A percentile compares a stretch with the other conserved stretches of the same genome.
Conservation (phyloP, 2,329 filamentous ascomycete genomes). For the Cladorrhinum sp. region DNA sequence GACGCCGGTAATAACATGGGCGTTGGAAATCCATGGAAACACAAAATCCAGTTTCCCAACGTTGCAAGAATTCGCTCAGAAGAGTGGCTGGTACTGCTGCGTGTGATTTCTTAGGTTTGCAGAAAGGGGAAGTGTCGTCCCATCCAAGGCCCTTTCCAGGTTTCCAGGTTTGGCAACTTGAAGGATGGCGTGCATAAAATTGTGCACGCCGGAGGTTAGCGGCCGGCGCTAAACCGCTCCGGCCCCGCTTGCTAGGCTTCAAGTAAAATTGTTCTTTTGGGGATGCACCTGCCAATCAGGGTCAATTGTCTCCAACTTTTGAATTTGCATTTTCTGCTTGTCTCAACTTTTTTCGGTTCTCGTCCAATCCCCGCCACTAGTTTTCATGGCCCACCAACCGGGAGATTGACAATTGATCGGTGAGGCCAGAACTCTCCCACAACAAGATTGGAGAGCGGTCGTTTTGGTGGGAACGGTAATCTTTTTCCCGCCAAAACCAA, state of each 20-base stretch:
- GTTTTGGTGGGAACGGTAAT: neutral
- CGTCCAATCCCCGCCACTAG: neutral
- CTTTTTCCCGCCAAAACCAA: neutral
- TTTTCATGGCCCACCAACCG: neutral
- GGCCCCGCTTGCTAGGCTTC: too few relatives aligned
- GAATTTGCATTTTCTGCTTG: neutral
- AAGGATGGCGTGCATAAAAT: neutral
- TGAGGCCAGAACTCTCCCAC: too few relatives aligned
- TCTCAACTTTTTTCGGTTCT: neutral
- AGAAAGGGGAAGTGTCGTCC: neutral
- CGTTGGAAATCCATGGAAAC: too few relatives aligned
- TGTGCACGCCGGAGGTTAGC: neutral
- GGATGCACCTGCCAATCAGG: neutral
- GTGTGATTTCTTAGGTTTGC: too few relatives aligned
- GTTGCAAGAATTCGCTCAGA: too few relatives aligned
- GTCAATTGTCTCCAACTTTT: neutral
- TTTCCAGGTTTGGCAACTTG: too few relatives aligned
- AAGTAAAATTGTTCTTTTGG: neutral
- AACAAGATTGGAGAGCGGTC: too few relatives aligned
- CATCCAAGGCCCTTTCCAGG: neutral
- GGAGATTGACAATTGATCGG: too few relatives aligned
- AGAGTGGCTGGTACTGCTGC: too few relatives aligned
- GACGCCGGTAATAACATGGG: too few relatives aligned
- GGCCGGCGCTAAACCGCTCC: neutral
- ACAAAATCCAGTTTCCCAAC: too few relatives aligned